phyloP scores from a whole-genome alignment of 2,329 filamentous ascomycete genomes.

The Cladophialophora chaetospira region DNA sequence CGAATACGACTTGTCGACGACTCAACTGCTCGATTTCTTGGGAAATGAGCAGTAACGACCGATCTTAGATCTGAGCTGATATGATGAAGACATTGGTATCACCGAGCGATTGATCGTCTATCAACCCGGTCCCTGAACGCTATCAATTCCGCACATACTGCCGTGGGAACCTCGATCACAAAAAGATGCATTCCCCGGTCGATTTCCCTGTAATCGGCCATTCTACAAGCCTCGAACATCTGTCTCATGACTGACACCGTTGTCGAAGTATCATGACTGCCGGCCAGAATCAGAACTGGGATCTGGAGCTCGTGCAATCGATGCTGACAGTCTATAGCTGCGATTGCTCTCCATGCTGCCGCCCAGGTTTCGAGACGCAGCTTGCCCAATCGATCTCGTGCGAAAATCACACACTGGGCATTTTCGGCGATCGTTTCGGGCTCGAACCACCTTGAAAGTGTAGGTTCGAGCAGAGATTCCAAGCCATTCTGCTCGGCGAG shows the following conservation, averaged over 20 bases:
- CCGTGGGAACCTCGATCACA: constrained; percentile 7
- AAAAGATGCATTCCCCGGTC: constrained; percentile 14
- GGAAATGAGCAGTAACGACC: no score
- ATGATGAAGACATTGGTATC: no score
- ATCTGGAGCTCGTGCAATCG: background rate
- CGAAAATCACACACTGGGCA: constrained; percentile 8
- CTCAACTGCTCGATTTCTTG: no score
- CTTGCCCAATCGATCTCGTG: background rate
- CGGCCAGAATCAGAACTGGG: background rate
- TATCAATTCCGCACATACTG: background rate
- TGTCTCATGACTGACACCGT: background rate
- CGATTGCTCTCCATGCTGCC: constrained; percentile 14
- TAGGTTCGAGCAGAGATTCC: constrained; percentile 6
- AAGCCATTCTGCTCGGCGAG: constrained; percentile 6
- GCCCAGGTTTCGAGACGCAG: constrained; percentile 12
- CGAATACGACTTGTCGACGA: no score
- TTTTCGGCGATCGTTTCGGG: constrained; percentile 11
- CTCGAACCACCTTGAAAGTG: constrained; percentile 8
- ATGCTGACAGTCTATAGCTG: background rate
- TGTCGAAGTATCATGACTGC: constrained; percentile 5
- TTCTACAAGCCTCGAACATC: background rate
- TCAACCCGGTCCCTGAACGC: constrained; percentile 5
- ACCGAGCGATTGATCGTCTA: background rate
- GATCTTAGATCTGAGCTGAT: no score
- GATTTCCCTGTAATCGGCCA: background rate